Conservation (phyloP, 2,329 filamentous ascomycete species). For the Colletotrichum simmondsii region DNA sequence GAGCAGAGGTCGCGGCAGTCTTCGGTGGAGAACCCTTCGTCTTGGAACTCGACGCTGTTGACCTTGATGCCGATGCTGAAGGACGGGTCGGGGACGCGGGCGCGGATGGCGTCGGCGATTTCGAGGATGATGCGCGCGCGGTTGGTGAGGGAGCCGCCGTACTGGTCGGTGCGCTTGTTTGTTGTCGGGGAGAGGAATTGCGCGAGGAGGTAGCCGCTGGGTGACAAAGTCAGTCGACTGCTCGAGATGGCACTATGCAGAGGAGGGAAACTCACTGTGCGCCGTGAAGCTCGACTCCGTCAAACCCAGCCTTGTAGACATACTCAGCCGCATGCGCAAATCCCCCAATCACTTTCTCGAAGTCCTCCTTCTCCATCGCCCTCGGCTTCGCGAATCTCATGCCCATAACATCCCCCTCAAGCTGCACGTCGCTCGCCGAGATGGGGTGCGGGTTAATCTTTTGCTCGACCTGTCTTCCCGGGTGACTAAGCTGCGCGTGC, state of each 20-base stretch:
- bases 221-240: neutral
- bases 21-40: slow-evolving; percentile 60
- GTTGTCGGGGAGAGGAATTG: slow-evolving; percentile 55
- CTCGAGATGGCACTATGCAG: too few relatives aligned
- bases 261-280: slow-evolving; percentile 47
- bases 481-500: slow-evolving; percentile 71
- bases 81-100: slow-evolving; percentile 39
- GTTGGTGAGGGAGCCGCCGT: slow-evolving; percentile 58
- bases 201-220: slow-evolving; percentile 55
- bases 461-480: slow-evolving; percentile 63
- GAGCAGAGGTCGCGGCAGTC: slow-evolving; percentile 61
- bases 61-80: slow-evolving; percentile 68
- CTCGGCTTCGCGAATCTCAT: slow-evolving; percentile 63
- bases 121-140: slow-evolving; percentile 58
- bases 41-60: slow-evolving; percentile 67
- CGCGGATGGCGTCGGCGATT: slow-evolving; percentile 52
- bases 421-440: slow-evolving; percentile 51
- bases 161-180: slow-evolving; percentile 57
- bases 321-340: slow-evolving; percentile 69
- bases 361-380: slow-evolving; percentile 61
- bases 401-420: slow-evolving; percentile 53
- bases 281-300: slow-evolving; percentile 57
- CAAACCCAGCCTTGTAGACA: slow-evolving; percentile 65
- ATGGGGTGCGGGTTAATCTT: slow-evolving; percentile 49
- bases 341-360: slow-evolving; percentile 61